Evolutionary conservation across 805 yeast species (phyloP).

Genomic region (Peterozyma xylosa): DNA sequence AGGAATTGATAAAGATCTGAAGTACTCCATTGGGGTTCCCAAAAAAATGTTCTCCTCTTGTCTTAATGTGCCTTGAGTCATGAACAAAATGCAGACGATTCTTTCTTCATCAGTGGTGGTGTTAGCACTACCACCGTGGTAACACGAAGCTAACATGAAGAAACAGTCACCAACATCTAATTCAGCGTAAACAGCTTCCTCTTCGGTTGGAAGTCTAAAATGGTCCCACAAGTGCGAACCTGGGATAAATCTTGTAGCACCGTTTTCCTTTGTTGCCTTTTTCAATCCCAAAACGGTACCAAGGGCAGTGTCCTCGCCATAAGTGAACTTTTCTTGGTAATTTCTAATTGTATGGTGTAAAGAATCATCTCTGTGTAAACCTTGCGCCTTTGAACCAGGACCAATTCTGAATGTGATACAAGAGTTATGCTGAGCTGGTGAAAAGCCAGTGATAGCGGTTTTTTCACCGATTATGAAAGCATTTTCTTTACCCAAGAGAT

Average conservation of each 20-base stretch:
- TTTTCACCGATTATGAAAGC: constrained; percentile 17
- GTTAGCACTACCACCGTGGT: constrained; percentile 24
- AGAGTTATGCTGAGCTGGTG: constrained; percentile 15
- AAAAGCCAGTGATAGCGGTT: constrained; percentile 12
- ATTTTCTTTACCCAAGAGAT: constrained; percentile 14
- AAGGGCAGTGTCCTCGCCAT: constrained; percentile 15
- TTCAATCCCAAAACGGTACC: constrained; percentile 16
- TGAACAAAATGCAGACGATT: constrained; percentile 18
- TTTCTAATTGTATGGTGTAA: constrained; percentile 16
- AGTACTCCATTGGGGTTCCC: constrained; percentile 17
- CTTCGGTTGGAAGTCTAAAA: constrained; percentile 15
- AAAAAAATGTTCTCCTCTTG: constrained; percentile 23
- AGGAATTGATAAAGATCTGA: constrained; percentile 12
- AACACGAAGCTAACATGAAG: constrained; percentile 22
- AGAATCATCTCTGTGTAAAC: constrained; percentile 18
- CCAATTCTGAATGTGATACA: constrained; percentile 17
- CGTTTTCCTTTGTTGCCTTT: constrained; percentile 17
- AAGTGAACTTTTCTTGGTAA: constrained; percentile 11
- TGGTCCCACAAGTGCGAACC: constrained; percentile 28
- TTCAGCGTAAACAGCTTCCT: constrained; percentile 17
- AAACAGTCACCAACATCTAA: constrained; percentile 23
- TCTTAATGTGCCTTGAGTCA: constrained; percentile 19
- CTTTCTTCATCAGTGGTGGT: constrained; percentile 18
- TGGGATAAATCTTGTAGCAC: constrained; percentile 23
- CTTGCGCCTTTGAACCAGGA: constrained; percentile 19